Percentiles rank a stretch among this genome's conserved stretches.
Conservation (phyloP, 208 protist species). For the Trypanosoma cruzi region DNA sequence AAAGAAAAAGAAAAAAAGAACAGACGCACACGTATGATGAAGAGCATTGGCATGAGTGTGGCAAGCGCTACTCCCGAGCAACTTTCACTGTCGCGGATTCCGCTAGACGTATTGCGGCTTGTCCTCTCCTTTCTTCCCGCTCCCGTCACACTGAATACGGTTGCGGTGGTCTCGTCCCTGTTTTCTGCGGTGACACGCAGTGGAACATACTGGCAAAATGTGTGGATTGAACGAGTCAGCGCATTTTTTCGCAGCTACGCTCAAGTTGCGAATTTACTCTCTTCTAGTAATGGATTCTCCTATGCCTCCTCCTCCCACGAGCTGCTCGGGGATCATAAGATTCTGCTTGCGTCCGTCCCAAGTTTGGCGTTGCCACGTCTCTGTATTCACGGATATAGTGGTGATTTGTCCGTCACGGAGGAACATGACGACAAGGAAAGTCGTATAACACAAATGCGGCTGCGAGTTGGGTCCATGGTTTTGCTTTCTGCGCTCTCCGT, state of each 20-base stretch:
- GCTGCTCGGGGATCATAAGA: neutral
- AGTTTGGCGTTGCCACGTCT: neutral
- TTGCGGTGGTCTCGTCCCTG: neutral
- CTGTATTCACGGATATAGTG: neutral
- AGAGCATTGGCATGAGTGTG: neutral
- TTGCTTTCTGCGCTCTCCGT: neutral
- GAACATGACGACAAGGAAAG: neutral
- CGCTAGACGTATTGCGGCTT: conserved; percentile 11
- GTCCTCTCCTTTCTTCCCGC: conserved; percentile 30
- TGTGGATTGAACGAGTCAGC: conserved; percentile 8
- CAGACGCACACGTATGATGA: neutral
- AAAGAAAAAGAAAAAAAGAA: no score
- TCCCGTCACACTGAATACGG: neutral
- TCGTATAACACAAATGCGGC: neutral
- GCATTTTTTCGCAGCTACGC: conserved; percentile 14
- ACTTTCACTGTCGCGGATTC: conserved; percentile 5
- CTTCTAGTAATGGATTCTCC: no score
- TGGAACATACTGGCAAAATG: conserved; percentile 19
- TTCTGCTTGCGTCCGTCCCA: conserved; percentile 1
- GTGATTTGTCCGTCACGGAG: neutral
- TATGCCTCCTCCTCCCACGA: neutral
- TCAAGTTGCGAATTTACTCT: neutral
- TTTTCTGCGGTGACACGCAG: conserved; percentile 13
- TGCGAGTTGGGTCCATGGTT: neutral
- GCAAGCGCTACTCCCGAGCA: neutral